Evolutionary conservation across 164 flowering plant species (phyloP).

Genomic region (Chimonanthus salicifolius): DNA sequence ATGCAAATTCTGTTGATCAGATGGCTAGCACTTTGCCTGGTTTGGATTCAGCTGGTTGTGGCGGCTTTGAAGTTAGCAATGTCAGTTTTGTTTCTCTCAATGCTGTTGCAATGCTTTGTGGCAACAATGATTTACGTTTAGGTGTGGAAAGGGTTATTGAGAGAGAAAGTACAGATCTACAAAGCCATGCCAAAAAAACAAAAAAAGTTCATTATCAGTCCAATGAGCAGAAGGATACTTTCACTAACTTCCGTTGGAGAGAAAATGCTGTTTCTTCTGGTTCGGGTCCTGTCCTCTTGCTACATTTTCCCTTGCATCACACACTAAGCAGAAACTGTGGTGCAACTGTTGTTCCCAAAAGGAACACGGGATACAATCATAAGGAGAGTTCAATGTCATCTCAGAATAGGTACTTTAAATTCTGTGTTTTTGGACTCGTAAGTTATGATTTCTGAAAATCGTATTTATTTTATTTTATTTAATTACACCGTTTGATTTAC

Average conservation of each 20-base stretch:
- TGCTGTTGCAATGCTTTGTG: slow-evolving; percentile 63
- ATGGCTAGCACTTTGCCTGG: slow-evolving; percentile 52
- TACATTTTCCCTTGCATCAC: slow-evolving; percentile 56
- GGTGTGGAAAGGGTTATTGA: slow-evolving; percentile 55
- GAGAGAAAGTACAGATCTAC: slow-evolving; percentile 40
- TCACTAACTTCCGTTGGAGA: slow-evolving; percentile 32
- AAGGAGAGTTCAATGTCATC: slow-evolving; percentile 1
- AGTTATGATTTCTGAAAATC: background rate
- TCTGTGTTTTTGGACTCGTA: background rate
- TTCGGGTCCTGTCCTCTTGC: slow-evolving; percentile 69
- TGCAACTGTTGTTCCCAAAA: slow-evolving; percentile 3
- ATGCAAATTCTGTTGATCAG: slow-evolving; percentile 28
- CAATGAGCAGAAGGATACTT: slow-evolving; percentile 1
- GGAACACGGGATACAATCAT: slow-evolving; percentile 4
- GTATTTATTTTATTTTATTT: background rate
- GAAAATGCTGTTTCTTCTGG: slow-evolving; percentile 40
- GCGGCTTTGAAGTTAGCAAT: slow-evolving; percentile 54
- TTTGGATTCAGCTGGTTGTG: slow-evolving; percentile 56
- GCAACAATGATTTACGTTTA: slow-evolving; percentile 45
- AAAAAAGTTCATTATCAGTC: slow-evolving; percentile 10
- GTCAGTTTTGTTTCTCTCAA: slow-evolving; percentile 63
- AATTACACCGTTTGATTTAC: too few species aligned
- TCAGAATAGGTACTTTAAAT: slow-evolving; percentile 11
- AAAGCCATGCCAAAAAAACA: slow-evolving; percentile 14
- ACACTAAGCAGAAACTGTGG: slow-evolving; percentile 12